phyloP scores from a whole-genome alignment of 2,329 filamentous ascomycete species.

The Penicillium italicum region DNA sequence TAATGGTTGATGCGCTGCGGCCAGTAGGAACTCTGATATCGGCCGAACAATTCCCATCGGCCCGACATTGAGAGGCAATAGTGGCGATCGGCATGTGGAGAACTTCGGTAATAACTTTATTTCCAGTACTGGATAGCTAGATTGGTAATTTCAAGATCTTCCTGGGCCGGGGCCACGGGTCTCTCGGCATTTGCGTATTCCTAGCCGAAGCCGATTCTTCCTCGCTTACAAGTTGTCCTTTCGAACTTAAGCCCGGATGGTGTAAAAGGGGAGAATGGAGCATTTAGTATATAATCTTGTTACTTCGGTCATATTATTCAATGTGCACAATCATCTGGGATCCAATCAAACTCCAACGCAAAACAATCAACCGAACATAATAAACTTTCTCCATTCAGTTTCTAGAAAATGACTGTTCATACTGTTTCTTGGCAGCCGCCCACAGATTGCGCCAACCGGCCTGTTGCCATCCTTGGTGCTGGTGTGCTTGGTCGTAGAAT shows the following conservation, averaged over 20 bases:
- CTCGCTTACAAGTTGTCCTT: neutral
- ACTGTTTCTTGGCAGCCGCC: neutral
- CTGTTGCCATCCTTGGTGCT: constrained; percentile 40
- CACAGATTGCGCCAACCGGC: neutral
- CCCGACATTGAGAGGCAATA: neutral
- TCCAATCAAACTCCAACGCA: neutral
- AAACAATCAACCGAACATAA: neutral
- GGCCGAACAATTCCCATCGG: neutral
- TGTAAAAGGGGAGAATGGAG: neutral
- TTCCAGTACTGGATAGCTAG: too few species aligned
- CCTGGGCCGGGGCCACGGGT: too few species aligned
- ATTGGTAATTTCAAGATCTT: neutral
- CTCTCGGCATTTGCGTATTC: neutral
- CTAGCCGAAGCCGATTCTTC: neutral
- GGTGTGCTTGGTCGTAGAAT: constrained; percentile 43
- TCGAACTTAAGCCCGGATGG: neutral
- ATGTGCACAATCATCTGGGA: too few species aligned
- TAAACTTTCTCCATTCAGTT: neutral
- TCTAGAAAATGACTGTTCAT: neutral
- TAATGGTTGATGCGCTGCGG: neutral
- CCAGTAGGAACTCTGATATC: neutral
- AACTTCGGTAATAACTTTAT: neutral
- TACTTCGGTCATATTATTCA: neutral
- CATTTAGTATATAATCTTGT: neutral
- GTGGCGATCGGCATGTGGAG: neutral